phyloP scores from a whole-genome alignment of 2,329 filamentous ascomycete species.

The Pseudocercospora fijiensis region DNA sequence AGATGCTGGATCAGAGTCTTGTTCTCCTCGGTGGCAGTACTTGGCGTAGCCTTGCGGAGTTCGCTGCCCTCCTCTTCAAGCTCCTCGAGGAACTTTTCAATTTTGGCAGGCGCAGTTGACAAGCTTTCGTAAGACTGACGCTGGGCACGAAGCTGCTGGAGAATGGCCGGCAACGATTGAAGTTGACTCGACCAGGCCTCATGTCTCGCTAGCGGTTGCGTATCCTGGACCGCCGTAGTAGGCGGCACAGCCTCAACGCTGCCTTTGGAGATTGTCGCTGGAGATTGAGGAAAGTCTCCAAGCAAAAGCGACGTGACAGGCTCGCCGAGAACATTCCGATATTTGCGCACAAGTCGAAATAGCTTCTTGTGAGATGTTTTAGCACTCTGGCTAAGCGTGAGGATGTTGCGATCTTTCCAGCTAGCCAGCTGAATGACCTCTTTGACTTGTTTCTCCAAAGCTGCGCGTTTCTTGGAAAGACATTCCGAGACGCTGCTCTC shows the following conservation, averaged over 20 bases:
- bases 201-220: conserved; percentile 3
- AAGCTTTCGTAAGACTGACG: neutral
- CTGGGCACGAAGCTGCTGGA: neutral
- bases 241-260: neutral
- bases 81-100: conserved; percentile 41
- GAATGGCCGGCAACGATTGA: neutral
- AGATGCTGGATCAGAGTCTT: conserved; percentile 81
- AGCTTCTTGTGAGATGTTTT: conserved; percentile 87
- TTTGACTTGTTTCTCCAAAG: conserved; percentile 87
- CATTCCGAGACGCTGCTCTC: conserved; percentile 63
- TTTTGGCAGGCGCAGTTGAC: conserved; percentile 9
- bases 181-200: conserved; percentile 18
- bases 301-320: conserved; percentile 63
- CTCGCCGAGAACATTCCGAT: conserved; percentile 73
- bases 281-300: conserved; percentile 24
- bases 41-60: conserved; percentile 80
- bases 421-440: conserved; percentile 90
- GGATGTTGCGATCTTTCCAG: conserved; percentile 98
- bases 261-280: neutral
- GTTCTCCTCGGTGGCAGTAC: conserved; percentile 80
- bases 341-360: conserved; percentile 88
- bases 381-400: conserved; percentile 82
- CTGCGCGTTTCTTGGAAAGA: conserved; percentile 65
- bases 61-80: conserved; percentile 67
- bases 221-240: neutral